phyloP scores from a whole-genome alignment of 352 stramenopile genomes.

The Phytophthora macrochlamydospora region DNA sequence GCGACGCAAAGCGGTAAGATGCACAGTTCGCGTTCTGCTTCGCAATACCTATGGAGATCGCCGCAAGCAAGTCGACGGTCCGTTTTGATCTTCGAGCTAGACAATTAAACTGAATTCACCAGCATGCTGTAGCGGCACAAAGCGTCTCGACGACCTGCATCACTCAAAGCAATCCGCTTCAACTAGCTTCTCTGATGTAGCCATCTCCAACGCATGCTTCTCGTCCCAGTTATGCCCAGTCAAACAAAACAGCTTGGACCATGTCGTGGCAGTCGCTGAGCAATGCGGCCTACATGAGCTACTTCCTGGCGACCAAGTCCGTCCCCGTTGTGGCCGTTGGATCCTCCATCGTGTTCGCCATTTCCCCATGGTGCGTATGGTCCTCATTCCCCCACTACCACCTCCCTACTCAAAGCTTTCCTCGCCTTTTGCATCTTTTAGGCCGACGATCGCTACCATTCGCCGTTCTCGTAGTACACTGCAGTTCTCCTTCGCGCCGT shows the following conservation, averaged over 20 bases:
- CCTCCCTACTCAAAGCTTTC: background rate
- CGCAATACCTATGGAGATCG: too few species aligned
- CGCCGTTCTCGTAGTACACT: conserved; percentile 67
- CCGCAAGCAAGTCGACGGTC: too few species aligned
- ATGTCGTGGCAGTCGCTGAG: conserved; percentile 70
- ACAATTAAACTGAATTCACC: too few species aligned
- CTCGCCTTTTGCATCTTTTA: conserved; percentile 15
- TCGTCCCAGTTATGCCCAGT: too few species aligned
- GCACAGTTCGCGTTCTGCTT: background rate
- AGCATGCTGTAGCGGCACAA: too few species aligned
- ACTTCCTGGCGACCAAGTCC: conserved; percentile 64
- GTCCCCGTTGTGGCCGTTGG: conserved; percentile 65
- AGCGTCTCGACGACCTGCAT: too few species aligned
- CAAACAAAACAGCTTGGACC: background rate
- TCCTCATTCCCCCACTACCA: background rate
- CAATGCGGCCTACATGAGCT: conserved; percentile 75
- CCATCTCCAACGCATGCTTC: too few species aligned
- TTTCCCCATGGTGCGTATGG: conserved; percentile 59
- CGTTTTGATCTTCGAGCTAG: too few species aligned
- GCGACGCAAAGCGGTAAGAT: background rate
- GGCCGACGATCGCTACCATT: conserved; percentile 70
- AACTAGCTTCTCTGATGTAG: too few species aligned
- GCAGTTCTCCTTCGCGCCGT: conserved; percentile 80
- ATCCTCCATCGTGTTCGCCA: conserved; percentile 69
- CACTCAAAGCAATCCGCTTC: too few species aligned